Evolutionary conservation across 225 moss, liverwort and hornwort species (phyloP), one percentile per base, ranked within the genome.

Genomic region (Sphagnum tenellum): DNA sequence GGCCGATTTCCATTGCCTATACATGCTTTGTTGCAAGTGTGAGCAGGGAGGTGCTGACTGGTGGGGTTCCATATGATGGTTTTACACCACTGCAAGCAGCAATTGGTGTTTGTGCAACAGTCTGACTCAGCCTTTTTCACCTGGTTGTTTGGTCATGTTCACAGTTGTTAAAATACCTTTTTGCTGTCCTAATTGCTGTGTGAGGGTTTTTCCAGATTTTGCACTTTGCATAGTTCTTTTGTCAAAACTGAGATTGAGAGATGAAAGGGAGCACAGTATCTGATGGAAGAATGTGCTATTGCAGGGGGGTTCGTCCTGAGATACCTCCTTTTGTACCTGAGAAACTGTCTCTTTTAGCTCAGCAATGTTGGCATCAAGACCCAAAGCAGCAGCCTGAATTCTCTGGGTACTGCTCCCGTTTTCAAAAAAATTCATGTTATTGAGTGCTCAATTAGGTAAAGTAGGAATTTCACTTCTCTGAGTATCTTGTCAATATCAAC

Each of bases 41-140:
- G 12, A 68, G 65, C 83, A 96, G 95, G 96, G 96, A 98, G 70
- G 78, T 90, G 70, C 66, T 98, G 53, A 92, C 87, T 50, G 92
- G 92, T 56, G 96, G 87, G 50, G 72, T 98, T 65, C 96, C 96
- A 5, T 89, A 98, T 68, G 76, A 83, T 62, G 96, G 92, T 48
- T 72, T 98, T 48, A 88, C 90, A 46, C 96, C 96, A 62, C 71
- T 98, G 77, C 96, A 98, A 69, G 92, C 96, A 66, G 96, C 96
- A 66, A 90, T 98, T 71, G 92, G 90, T 66, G 96, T 98, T 98
- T 61, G 96, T 98, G 60, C 96, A 98, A 74, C 81, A 92, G 92
- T 96, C 59, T 55, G 77, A 48, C 45, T 57, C 8, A 13, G 47
- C 44, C 3, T 13, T 67, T 47, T 9, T 29, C 2, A 12, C 3